Evolutionary conservation across 129 eudicot species (phyloP), one percentile per base, ranked within the genome.

Genomic region (Tanacetum coccineum): DNA sequence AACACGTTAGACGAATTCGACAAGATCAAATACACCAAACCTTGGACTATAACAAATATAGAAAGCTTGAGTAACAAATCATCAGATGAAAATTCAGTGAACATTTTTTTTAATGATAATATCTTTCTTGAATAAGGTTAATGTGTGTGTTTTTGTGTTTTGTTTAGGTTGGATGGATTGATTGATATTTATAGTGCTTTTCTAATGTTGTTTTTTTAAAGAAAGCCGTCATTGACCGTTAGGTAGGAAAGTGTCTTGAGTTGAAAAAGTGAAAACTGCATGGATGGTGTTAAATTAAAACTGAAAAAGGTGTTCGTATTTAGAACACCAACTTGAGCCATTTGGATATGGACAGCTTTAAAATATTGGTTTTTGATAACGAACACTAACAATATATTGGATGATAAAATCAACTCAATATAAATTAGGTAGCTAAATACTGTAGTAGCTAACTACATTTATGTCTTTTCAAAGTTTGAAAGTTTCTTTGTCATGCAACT

Each of bases 11-110:
- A 84, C 0, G 89, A 84, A 32, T 78, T 81, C 0, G 83, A 67
- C 14, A 84, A 57, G 11, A 84, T 84, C 30, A 84, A 26, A 59
- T 74, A 84, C 59, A 81, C 81, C 53, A 84, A 49, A 67, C 77
- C 89, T 64, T 84, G 89, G 48, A 84, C 79, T n/a, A 78, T 18
- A 65, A 78, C 65, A 42, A 84, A 84, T 73, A 81, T 45, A 6
- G 62, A 70, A 56, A 81, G 81, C 59, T 84, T 78, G 19, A 81
- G 39, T 50, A 84, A 66, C 13, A 73, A 21, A 8, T 26, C 26
- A 22, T 59, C 64, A 12, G 30, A 28, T 10, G 40, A 14, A 4
- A 59, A 59, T 0, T 59, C 64, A 14, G 40, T 26, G 20, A 59
- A 59, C 40, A 59, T 1, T 59, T 54, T 25, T 26, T 1, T 20